phyloP scores from a whole-genome alignment of 306 rosid genomes.

The Pterocarpus santalinus region DNA sequence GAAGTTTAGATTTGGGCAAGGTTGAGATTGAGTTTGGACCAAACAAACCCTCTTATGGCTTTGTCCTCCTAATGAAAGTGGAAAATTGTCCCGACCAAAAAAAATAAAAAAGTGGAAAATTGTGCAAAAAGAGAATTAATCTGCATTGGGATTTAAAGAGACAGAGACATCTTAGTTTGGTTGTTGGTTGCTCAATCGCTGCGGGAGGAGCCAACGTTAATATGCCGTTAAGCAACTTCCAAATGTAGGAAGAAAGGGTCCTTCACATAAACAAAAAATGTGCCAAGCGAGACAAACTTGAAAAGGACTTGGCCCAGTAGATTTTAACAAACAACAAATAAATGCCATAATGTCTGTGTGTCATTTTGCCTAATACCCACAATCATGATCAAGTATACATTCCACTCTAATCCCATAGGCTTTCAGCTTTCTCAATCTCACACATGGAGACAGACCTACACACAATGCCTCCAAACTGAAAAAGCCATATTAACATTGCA shows the following conservation, averaged over 20 bases:
- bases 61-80: no score
- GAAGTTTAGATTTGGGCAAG: no score
- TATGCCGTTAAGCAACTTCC: no score
- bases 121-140: not conserved
- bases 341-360: not conserved
- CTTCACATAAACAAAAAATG: not conserved
- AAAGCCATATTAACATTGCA: not conserved
- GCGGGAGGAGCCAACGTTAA: no score
- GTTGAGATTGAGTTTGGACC: no score
- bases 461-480: not conserved
- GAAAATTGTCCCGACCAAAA: not conserved
- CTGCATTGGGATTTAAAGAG: not conserved
- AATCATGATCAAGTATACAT: not conserved
- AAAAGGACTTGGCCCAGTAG: constrained; percentile 38
- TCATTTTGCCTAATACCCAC: not conserved
- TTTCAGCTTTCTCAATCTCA: not conserved
- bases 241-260: not conserved
- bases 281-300: constrained; percentile 23
- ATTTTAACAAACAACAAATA: constrained; percentile 23
- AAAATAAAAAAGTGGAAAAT: no score
- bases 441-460: not conserved
- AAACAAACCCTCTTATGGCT: no score
- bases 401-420: constrained; percentile 2
- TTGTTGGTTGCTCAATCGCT: no score
- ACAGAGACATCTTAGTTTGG: not conserved